These are phyloP conservation scores for Fusarium xyrophilum DNA, from an alignment of 2,329 filamentous ascomycete genomes.

Conservation along the genomic window DNA sequence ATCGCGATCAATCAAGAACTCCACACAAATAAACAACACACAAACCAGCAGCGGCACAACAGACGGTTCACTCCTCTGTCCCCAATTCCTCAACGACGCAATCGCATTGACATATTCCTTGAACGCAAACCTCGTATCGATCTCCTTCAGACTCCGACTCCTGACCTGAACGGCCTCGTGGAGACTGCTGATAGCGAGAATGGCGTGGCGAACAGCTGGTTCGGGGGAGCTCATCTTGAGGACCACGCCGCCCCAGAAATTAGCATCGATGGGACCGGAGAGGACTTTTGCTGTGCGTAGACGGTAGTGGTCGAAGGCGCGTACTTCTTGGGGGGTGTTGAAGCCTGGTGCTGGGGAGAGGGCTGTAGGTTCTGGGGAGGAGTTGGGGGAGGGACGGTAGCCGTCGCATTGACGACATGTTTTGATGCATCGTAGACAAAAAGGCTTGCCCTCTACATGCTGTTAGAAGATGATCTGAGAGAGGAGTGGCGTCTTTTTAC, in stretches of 20 bases:
- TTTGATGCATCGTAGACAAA: constrained; percentile 59
- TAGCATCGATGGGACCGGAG: constrained; percentile 51
- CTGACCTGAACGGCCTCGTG: constrained; percentile 48
- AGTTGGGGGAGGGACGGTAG: constrained; percentile 47
- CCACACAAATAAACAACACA: constrained; percentile 60
- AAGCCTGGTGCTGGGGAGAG: constrained; percentile 34
- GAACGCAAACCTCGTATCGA: constrained; percentile 39
- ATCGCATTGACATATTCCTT: constrained; percentile 58
- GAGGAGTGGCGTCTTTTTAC: background rate
- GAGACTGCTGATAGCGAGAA: constrained; percentile 57
- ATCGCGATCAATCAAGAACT: constrained; percentile 60
- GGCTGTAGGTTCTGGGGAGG: constrained; percentile 23
- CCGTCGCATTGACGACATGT: constrained; percentile 65
- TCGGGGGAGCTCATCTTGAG: constrained; percentile 55
- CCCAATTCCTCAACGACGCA: constrained; percentile 49
- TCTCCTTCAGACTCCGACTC: constrained; percentile 19
- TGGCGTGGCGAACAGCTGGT: constrained; percentile 56
- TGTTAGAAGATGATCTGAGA: rapidly evolving
- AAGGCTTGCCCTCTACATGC: constrained; percentile 55
- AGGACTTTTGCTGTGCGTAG: constrained; percentile 50
- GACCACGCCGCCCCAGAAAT: constrained; percentile 55
- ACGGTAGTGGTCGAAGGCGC: constrained; percentile 47
- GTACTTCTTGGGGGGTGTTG: constrained; percentile 32
- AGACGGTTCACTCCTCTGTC: constrained; percentile 41
- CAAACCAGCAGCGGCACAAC: constrained; percentile 53